Conservation (phyloP, 345 rosid species). For the Dipteronia dyeriana region DNA sequence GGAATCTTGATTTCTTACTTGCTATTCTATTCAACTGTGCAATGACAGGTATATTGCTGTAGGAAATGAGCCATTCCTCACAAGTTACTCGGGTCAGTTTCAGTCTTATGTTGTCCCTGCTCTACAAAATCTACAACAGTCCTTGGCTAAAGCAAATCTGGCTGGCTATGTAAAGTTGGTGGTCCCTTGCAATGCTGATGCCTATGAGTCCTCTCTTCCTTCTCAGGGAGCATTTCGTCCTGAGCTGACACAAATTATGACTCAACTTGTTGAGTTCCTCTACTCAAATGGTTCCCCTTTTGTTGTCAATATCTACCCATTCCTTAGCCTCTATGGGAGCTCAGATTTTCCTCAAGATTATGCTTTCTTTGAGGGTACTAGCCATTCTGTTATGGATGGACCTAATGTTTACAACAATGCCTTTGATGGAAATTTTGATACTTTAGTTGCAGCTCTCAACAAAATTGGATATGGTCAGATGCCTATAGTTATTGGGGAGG, state of each 20-base stretch:
- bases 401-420: constrained; percentile 79
- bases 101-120: constrained; percentile 81
- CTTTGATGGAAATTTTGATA: constrained; percentile 91
- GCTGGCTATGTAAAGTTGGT: constrained; percentile 79
- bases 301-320: constrained; percentile 91
- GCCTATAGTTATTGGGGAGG: constrained; percentile 93
- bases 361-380: constrained; percentile 84
- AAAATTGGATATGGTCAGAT: constrained; percentile 85
- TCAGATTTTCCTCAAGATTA: constrained; percentile 94
- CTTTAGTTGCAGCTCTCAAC: constrained; percentile 82
- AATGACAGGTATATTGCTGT: constrained; percentile 80
- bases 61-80: constrained; percentile 92
- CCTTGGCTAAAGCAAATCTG: constrained; percentile 78
- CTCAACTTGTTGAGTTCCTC: constrained; percentile 81
- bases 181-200: constrained; percentile 98
- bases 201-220: constrained; percentile 79
- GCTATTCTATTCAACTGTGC: constrained; percentile 12
- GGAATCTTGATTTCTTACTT: not conserved
- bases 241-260: constrained; percentile 78
- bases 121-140: constrained; percentile 75
- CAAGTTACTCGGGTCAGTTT: constrained; percentile 68
- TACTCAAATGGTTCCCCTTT: constrained; percentile 89
- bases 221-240: constrained; percentile 91
- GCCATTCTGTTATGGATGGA: constrained; percentile 83
- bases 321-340: constrained; percentile 86